Evolutionary conservation across 495 filamentous ascomycete genomes (phyloP).

Genomic region (Penicillium coprophilum): DNA sequence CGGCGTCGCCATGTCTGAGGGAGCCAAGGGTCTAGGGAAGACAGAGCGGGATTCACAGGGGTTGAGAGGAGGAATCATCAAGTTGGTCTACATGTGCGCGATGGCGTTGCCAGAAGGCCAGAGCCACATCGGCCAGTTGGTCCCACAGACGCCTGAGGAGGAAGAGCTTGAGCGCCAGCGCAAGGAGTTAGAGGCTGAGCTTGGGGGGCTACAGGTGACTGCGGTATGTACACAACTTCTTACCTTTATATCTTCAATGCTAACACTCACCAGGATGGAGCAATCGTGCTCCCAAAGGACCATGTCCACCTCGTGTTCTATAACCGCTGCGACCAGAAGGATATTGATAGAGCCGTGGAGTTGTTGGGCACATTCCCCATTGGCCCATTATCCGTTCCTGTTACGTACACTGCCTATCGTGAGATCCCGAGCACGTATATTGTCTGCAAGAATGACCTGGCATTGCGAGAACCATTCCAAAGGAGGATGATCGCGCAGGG

Average conservation of each 20-base stretch:
- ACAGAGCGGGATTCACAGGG: conserved; percentile 38
- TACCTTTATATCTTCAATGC: background rate
- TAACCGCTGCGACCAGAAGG: conserved; percentile 23
- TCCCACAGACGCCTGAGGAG: conserved; percentile 24
- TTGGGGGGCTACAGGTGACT: conserved; percentile 21
- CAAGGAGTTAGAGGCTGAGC: conserved; percentile 16
- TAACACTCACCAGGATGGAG: conserved; percentile 25
- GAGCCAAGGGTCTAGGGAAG: conserved; percentile 37
- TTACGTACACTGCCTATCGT: conserved; percentile 28
- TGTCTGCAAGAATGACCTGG: conserved; percentile 35
- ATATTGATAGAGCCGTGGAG: conserved; percentile 23
- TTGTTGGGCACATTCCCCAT: conserved; percentile 28
- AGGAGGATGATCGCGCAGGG: conserved; percentile 30
- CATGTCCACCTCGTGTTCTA: conserved; percentile 23
- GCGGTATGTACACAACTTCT: conserved; percentile 8
- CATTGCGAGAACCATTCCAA: conserved; percentile 25
- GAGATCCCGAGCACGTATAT: conserved; percentile 38
- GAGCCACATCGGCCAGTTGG: conserved; percentile 25
- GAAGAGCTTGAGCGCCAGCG: conserved; percentile 27
- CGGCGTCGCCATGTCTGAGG: conserved; percentile 38
- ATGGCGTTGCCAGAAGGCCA: conserved; percentile 31
- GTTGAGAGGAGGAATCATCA: conserved; percentile 37
- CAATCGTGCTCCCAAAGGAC: conserved; percentile 22
- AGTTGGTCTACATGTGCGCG: conserved; percentile 41
- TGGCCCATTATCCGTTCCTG: conserved; percentile 28